phyloP scores from a whole-genome alignment of 805 yeast genomes.

The Kluyveromyces aestuarii region DNA sequence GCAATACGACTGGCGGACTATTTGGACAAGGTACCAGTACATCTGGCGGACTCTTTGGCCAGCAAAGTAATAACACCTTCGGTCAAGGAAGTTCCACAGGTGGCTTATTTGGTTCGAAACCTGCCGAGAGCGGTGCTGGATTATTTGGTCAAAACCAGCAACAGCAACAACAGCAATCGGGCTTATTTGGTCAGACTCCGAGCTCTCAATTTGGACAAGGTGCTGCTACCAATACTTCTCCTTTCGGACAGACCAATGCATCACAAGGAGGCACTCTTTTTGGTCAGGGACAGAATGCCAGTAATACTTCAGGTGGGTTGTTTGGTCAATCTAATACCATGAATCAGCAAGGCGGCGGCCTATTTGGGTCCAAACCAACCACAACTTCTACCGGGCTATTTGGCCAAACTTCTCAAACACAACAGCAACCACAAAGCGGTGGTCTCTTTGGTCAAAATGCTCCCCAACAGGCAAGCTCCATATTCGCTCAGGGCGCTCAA shows the following conservation, averaged over 20 bases:
- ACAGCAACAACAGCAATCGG: slow-evolving; percentile 17
- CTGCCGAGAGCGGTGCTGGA: slow-evolving; percentile 18
- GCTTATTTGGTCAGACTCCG: slow-evolving; percentile 36
- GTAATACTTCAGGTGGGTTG: slow-evolving; percentile 27
- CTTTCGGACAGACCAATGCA: slow-evolving; percentile 6
- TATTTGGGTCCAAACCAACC: slow-evolving; percentile 31
- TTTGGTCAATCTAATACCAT: slow-evolving; percentile 27
- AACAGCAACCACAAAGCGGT: slow-evolving; percentile 16
- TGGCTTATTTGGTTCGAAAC: slow-evolving; percentile 27
- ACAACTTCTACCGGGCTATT: slow-evolving; percentile 23
- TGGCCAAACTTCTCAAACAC: slow-evolving; percentile 16
- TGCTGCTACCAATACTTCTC: slow-evolving; percentile 2
- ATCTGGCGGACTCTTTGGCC: too few relatives aligned
- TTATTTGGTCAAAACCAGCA: slow-evolving; percentile 29
- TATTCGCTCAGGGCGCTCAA: slow-evolving; percentile 28
- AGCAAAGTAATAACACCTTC: slow-evolving; percentile 6
- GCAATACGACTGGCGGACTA: too few relatives aligned
- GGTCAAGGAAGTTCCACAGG: too few relatives aligned
- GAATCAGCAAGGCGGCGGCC: slow-evolving; percentile 25
- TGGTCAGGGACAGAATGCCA: slow-evolving; percentile 28
- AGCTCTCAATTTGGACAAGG: slow-evolving; percentile 26
- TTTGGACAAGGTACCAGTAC: too few relatives aligned
- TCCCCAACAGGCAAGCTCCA: slow-evolving; percentile 26
- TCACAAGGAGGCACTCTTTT: slow-evolving; percentile 26
- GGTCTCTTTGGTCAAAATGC: slow-evolving; percentile 32